Percentiles rank a stretch among this genome's conserved stretches.
Conservation (phyloP, 495 filamentous ascomycete genomes). For the Cudoniella acicularis region DNA sequence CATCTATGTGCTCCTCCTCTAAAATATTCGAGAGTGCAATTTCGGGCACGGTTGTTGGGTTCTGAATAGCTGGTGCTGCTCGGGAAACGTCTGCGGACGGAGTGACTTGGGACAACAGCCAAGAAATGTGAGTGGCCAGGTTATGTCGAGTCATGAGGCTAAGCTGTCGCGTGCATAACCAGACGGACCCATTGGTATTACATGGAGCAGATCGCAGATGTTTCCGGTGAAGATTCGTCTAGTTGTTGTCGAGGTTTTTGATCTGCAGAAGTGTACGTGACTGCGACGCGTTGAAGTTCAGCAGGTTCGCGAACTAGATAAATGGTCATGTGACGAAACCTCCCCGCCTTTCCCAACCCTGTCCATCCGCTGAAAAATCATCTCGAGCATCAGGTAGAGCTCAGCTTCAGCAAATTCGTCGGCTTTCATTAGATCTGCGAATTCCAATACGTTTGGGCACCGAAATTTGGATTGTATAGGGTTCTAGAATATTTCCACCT, state of each 20-base stretch:
- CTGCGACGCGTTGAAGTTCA: background rate
- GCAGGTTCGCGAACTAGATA: background rate
- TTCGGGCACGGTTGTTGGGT: background rate
- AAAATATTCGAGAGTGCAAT: slow-evolving; percentile 1
- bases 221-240: background rate
- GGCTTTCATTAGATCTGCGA: no score
- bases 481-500: no score
- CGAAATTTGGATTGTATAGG: no score
- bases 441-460: no score
- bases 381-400: no score
- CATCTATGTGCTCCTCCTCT: slow-evolving; percentile 11
- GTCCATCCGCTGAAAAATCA: no score
- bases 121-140: slow-evolving; percentile 53
- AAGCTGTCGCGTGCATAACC: slow-evolving; percentile 7
- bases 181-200: slow-evolving; percentile 19
- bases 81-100: slow-evolving; percentile 14
- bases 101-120: slow-evolving; percentile 48
- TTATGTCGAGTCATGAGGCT: slow-evolving; percentile 63
- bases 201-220: background rate
- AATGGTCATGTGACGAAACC: slow-evolving; percentile 4
- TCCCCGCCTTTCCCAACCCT: no score
- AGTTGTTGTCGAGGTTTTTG: background rate
- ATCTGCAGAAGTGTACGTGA: background rate
- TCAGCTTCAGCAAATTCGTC: no score
- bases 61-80: background rate